Evolutionary conservation across 2,329 filamentous ascomycete genomes (phyloP).

Genomic region (Colletotrichum sublineola): DNA sequence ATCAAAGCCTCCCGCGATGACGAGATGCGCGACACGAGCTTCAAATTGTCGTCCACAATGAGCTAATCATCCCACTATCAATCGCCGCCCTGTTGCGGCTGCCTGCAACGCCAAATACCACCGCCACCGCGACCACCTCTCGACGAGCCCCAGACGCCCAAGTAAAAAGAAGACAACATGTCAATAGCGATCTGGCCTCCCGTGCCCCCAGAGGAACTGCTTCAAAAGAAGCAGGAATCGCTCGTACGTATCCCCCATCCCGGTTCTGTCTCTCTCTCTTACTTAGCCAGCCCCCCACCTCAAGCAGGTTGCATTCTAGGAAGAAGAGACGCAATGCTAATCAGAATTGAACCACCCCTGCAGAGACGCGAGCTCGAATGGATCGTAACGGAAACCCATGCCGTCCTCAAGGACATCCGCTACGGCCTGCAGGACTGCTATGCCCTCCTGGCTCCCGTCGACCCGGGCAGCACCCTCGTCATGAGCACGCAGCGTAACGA

Average conservation of each 20-base stretch:
- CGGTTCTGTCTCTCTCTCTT: not conserved
- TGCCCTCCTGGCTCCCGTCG: conserved; percentile 84
- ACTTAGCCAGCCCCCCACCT: not conserved
- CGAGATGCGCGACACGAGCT: conserved; percentile 22
- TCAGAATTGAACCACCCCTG: conserved; percentile 45
- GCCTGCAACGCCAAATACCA: conserved; percentile 6
- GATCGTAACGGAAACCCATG: conserved; percentile 65
- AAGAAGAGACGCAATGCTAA: conserved; percentile 47
- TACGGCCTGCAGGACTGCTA: conserved; percentile 89
- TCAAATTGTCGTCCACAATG: conserved; percentile 26
- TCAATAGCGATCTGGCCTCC: conserved; percentile 71
- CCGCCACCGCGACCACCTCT: not conserved
- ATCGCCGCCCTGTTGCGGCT: conserved; percentile 27
- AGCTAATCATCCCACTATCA: conserved; percentile 12
- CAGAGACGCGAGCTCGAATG: conserved; percentile 68
- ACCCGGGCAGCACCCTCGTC: conserved; percentile 89
- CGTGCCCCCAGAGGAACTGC: conserved; percentile 64
- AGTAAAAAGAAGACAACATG: conserved; percentile 54
- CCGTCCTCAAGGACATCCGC: conserved; percentile 64
- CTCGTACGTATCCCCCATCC: conserved; percentile 58
- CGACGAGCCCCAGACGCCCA: not conserved
- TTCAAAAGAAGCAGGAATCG: conserved; percentile 62
- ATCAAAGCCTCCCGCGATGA: conserved; percentile 29
- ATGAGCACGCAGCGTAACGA: conserved; percentile 90
- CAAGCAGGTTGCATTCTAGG: not conserved